phyloP scores from a whole-genome alignment of 805 yeast genomes.

The Cyberlindnera saturnus region DNA sequence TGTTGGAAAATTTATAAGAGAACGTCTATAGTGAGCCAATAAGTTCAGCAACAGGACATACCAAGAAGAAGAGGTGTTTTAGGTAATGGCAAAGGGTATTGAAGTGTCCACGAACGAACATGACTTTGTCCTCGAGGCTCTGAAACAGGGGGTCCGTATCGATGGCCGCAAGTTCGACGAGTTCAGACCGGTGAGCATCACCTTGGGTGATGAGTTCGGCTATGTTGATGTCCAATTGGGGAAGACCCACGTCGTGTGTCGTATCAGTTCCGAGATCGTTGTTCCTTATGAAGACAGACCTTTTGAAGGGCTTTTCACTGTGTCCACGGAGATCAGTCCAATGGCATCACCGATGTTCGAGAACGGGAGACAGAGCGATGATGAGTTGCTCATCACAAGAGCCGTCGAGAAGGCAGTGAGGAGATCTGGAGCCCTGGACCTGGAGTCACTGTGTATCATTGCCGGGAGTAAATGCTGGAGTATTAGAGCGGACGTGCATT shows the following conservation, averaged over 20 bases:
- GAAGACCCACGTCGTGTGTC: conserved; percentile 60
- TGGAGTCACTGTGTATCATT: conserved; percentile 83
- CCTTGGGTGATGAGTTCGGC: conserved; percentile 68
- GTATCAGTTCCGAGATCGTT: conserved; percentile 69
- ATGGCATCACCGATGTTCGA: conserved; percentile 88
- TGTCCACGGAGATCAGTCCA: conserved; percentile 81
- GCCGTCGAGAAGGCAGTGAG: conserved; percentile 88
- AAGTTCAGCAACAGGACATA: background rate
- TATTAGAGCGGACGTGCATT: conserved; percentile 83
- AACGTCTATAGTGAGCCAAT: too few species aligned
- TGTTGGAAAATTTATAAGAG: conserved; percentile 1
- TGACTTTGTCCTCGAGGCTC: conserved; percentile 53
- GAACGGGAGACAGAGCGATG: conserved; percentile 60
- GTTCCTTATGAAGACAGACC: conserved; percentile 89
- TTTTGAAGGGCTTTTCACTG: conserved; percentile 83
- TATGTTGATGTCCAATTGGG: conserved; percentile 78
- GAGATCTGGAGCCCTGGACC: conserved; percentile 84
- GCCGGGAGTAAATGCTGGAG: conserved; percentile 93
- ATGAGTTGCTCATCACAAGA: conserved; percentile 75
- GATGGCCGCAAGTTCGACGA: conserved; percentile 66
- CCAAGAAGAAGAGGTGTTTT: background rate
- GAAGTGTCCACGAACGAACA: conserved; percentile 62
- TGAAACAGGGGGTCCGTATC: conserved; percentile 54
- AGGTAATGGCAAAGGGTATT: conserved; percentile 52
- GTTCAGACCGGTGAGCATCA: conserved; percentile 59